phyloP scores from a whole-genome alignment of 805 yeast species.

The Barnettozyma siamensis region DNA sequence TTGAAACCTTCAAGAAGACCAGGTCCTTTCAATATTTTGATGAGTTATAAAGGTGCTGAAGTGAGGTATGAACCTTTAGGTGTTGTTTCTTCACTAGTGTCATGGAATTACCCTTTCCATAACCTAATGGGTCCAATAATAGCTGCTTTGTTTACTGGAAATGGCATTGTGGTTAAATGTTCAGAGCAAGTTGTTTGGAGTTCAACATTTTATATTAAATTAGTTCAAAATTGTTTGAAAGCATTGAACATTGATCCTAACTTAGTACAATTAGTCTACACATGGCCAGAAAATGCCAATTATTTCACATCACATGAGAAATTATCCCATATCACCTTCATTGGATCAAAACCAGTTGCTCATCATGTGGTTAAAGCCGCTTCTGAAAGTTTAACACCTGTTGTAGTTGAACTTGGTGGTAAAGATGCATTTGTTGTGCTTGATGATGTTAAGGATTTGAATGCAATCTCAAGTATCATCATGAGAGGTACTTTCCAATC shows the following conservation, averaged over 20 bases:
- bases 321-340: constrained; percentile 84
- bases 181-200: constrained; percentile 97
- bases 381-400: constrained; percentile 82
- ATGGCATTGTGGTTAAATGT: constrained; percentile 86
- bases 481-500: constrained; percentile 96
- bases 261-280: constrained; percentile 80
- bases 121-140: constrained; percentile 89
- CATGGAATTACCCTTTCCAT: constrained; percentile 98
- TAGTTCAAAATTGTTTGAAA: constrained; percentile 66
- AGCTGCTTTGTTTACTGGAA: constrained; percentile 86
- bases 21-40: constrained; percentile 79
- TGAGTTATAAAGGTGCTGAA: constrained; percentile 90
- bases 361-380: constrained; percentile 82
- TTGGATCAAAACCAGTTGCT: constrained; percentile 94
- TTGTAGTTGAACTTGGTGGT: constrained; percentile 95
- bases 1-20: constrained; percentile 64
- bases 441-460: constrained; percentile 64
- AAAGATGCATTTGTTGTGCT: constrained; percentile 87
- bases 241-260: constrained; percentile 74
- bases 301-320: constrained; percentile 79
- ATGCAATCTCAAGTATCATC: constrained; percentile 65
- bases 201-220: constrained; percentile 65
- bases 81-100: constrained; percentile 81
- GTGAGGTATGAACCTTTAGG: constrained; percentile 89
- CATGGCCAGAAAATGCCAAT: constrained; percentile 88